Conservation (phyloP, 768 basidiomycete genomes). For the Boletus rubescentipes region DNA sequence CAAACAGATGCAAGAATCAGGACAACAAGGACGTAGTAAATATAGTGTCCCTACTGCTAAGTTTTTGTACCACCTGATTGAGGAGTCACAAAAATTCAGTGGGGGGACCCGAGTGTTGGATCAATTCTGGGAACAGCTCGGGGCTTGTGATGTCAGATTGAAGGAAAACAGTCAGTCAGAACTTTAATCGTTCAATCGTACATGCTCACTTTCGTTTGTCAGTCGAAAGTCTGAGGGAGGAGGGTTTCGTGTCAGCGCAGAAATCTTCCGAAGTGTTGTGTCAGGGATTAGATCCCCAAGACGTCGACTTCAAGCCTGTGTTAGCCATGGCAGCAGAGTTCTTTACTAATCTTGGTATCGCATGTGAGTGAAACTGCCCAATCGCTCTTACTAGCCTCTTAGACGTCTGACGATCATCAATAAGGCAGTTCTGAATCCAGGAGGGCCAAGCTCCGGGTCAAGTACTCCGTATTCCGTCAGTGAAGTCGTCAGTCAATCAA, state of each 20-base stretch:
- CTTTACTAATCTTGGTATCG: constrained; percentile 4
- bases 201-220: background rate
- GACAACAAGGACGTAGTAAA: background rate
- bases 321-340: background rate
- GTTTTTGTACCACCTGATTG: background rate
- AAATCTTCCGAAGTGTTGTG: background rate
- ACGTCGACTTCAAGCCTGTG: background rate
- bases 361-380: background rate
- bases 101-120: background rate
- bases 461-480: background rate
- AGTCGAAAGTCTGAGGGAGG: constrained; percentile 1
- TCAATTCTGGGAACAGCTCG: constrained; percentile 4
- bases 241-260: background rate
- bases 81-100: constrained; percentile 1
- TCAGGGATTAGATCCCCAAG: background rate
- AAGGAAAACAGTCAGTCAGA: background rate
- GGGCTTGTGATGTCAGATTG: background rate
- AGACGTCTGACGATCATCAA: background rate
- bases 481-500: background rate
- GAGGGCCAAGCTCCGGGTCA: background rate
- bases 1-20: background rate
- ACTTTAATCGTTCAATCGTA: background rate
- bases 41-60: background rate
- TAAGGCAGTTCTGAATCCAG: background rate
- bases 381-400: too few relatives aligned